Evolutionary conservation across 2,329 filamentous ascomycete species (phyloP).

Genomic region (Aspergillus sp.): DNA sequence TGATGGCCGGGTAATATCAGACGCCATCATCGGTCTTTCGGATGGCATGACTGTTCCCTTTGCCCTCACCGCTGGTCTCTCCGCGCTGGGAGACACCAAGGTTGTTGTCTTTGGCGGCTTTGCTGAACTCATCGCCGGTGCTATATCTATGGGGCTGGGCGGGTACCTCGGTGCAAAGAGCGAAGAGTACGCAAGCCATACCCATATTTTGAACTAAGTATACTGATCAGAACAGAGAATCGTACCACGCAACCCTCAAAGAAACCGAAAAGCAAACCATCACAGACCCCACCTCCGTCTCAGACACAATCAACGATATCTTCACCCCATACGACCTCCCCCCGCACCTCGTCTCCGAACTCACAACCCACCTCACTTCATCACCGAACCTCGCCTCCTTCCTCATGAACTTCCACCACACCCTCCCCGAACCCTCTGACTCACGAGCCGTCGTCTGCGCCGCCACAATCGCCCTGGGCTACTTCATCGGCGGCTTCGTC

Average conservation of each 20-base stretch:
- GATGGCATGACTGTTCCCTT: constrained; percentile 80
- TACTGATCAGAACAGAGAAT: constrained; percentile 29
- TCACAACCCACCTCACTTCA: constrained; percentile 36
- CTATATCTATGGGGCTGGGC: constrained; percentile 75
- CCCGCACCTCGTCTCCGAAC: constrained; percentile 33
- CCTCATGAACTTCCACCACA: constrained; percentile 45
- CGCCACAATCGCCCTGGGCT: constrained; percentile 41
- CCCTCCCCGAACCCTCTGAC: constrained; percentile 37
- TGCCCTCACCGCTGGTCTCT: constrained; percentile 71
- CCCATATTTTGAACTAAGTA: not conserved
- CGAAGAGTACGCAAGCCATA: constrained; percentile 31
- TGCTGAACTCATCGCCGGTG: constrained; percentile 72
- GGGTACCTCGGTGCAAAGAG: constrained; percentile 66
- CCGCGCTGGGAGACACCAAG: constrained; percentile 59
- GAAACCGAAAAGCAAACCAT: constrained; percentile 34
- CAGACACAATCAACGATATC: constrained; percentile 36
- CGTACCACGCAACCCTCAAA: constrained; percentile 40
- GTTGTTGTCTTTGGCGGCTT: constrained; percentile 71
- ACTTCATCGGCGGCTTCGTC: constrained; percentile 46
- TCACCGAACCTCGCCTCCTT: constrained; percentile 40
- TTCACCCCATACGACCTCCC: constrained; percentile 42
- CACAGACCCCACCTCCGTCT: constrained; percentile 30
- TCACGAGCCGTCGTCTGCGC: constrained; percentile 40
- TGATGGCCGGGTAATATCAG: constrained; percentile 44
- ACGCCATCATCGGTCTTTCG: constrained; percentile 73